Evolutionary conservation across 192 early-diverging fungal genomes (phyloP).

Genomic region (Pilaira anomala): DNA sequence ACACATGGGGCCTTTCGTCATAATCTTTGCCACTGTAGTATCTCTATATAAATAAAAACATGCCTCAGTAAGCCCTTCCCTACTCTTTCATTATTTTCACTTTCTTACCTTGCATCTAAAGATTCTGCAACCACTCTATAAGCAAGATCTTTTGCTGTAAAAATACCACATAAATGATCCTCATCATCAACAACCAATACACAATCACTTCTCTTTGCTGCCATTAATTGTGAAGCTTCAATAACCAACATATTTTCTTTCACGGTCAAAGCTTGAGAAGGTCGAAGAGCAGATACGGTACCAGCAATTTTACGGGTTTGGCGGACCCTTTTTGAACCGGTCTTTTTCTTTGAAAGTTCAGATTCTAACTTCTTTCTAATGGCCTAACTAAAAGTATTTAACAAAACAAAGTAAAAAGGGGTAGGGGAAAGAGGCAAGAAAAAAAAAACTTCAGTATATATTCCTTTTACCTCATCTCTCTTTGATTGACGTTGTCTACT

Average conservation of each 20-base stretch:
- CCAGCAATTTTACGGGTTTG: slow-evolving; percentile 51
- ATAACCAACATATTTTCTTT: slow-evolving; percentile 71
- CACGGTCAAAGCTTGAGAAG: slow-evolving; percentile 83
- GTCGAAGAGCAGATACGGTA: slow-evolving; percentile 88
- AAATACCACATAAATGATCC: slow-evolving; percentile 89
- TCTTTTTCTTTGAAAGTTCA: slow-evolving; percentile 62
- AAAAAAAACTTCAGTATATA: too few species aligned
- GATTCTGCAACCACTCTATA: slow-evolving; percentile 87
- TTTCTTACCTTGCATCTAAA: slow-evolving; percentile 34
- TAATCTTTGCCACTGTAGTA: slow-evolving; percentile 79
- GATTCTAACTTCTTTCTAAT: slow-evolving; percentile 74
- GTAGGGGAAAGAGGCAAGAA: too few species aligned
- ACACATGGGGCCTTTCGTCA: slow-evolving; percentile 88
- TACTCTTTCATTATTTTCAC: background rate
- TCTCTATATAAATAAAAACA: slow-evolving; percentile 37
- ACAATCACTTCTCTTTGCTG: slow-evolving; percentile 93
- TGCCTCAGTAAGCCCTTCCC: background rate
- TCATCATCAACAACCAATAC: slow-evolving; percentile 93
- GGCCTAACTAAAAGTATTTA: slow-evolving; percentile 31
- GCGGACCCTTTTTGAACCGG: slow-evolving; percentile 24
- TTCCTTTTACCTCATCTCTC: slow-evolving; percentile 3
- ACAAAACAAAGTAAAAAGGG: too few species aligned
- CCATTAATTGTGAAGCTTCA: slow-evolving; percentile 92
- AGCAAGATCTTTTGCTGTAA: slow-evolving; percentile 95
- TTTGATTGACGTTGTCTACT: slow-evolving; percentile 9